phyloP scores from a whole-genome alignment of 2,329 filamentous ascomycete genomes.

The Corniculantispora saksenae region DNA sequence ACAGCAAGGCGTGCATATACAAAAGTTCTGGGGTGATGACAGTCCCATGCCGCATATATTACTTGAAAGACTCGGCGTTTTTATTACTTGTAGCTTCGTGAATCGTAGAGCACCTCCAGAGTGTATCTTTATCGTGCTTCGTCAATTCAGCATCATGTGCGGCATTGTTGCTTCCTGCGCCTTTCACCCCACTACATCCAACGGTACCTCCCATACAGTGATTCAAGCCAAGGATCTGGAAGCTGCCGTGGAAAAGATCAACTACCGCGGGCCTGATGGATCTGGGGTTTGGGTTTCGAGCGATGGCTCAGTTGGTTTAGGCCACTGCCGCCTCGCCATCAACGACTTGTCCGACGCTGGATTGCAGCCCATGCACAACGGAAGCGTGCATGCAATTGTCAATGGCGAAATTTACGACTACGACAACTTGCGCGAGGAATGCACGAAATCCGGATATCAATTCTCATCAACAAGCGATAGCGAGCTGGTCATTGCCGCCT shows the following conservation, averaged over 20 bases:
- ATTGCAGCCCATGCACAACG: slow-evolving; percentile 46
- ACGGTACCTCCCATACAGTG: too few species aligned
- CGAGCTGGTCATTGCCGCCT: slow-evolving; percentile 55
- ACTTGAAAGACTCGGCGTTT: too few species aligned
- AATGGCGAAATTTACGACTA: slow-evolving; percentile 61
- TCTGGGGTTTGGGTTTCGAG: slow-evolving; percentile 31
- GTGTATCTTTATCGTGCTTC: too few species aligned
- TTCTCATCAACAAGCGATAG: slow-evolving; percentile 51
- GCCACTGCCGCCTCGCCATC: slow-evolving; percentile 53
- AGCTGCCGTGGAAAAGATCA: slow-evolving; percentile 27
- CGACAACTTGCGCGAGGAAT: slow-evolving; percentile 42
- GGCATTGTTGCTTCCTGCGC: too few species aligned
- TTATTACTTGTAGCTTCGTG: too few species aligned
- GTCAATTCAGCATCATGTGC: too few species aligned
- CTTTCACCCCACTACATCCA: too few species aligned
- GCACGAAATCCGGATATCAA: slow-evolving; percentile 39
- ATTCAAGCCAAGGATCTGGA: slow-evolving; percentile 22
- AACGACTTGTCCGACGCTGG: slow-evolving; percentile 50
- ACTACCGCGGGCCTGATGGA: slow-evolving; percentile 35
- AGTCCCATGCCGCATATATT: too few species aligned
- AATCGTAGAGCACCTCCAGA: too few species aligned
- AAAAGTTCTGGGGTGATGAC: too few species aligned
- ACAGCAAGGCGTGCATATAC: too few species aligned
- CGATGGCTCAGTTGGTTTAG: slow-evolving; percentile 34
- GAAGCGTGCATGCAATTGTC: slow-evolving; percentile 53